Base-by-base conservation (phyloP, 352 stramenopile genomes). In the Globisporangium alternatum region DNA sequence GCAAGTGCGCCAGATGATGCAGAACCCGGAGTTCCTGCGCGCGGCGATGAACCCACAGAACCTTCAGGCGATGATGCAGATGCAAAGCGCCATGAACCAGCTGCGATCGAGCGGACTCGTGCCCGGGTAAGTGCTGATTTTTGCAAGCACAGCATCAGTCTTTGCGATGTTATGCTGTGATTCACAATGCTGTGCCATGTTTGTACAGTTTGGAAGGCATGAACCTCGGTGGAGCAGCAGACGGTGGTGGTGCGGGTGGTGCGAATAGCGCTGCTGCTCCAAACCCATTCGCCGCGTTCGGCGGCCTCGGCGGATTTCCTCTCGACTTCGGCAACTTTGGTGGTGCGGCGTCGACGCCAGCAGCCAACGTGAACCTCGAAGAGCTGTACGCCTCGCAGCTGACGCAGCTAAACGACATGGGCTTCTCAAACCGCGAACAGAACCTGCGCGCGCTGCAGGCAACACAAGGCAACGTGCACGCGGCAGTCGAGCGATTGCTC, bases 61-160 rank as follows among this genome's bases (percentile, higher is more conserved):
- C 71, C 69, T 97, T 17, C 89, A 97, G 68, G 90, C 90, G 17
- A 94, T 97, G 81, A 88, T 96, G 77, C 89, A 97, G 68, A 90
- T 97, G 81, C 90, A 97, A 66, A 83, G 68, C 52, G 86, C 86
- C 13, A 96, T 97, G 88, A 86, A 80, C 61, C 88, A 96, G 64
- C 71, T 96, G 33, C 86, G 84, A 35, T 62, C 75, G 5, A 78
- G 81, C 2, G 88, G 88, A 35, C 64, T 95, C 43, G 66, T 96
- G 44, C 75, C 80, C 63, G 79, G 78, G 84, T 93, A 68, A 28
- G 80, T 76, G 31, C 12, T 60, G n/a, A 35, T 25, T 43, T 31
- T 25, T 3, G 13, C 10, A 53, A 53, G 31, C 13, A 55, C n/a
- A 0, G 12, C 17, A 21, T 37, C 12, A 41, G 35, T 1, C 12